phyloP scores from a whole-genome alignment of 495 filamentous ascomycete species.

The Massariosphaeria phaeospora region DNA sequence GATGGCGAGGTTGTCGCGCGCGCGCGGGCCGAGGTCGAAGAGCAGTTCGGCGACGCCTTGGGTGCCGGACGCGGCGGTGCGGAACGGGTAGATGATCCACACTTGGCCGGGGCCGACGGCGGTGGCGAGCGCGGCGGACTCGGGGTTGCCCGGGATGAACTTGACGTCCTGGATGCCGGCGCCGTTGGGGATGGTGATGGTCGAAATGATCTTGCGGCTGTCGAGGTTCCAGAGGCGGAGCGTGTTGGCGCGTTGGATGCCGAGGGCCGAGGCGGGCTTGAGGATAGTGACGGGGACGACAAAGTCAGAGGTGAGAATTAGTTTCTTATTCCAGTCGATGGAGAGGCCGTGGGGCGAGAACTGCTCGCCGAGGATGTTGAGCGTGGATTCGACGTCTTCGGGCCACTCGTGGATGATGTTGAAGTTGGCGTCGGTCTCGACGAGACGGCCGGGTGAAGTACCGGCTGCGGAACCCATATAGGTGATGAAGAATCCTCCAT shows the following conservation, averaged over 20 bases:
- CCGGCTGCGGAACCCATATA: constrained; percentile 52
- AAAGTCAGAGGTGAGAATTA: constrained; percentile 59
- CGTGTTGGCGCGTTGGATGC: constrained; percentile 51
- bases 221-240: constrained; percentile 56
- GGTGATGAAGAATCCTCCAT: constrained; percentile 60
- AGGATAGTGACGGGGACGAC: constrained; percentile 56
- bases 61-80: constrained; percentile 49
- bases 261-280: constrained; percentile 48
- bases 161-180: constrained; percentile 62
- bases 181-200: constrained; percentile 58
- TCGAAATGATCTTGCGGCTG: constrained; percentile 51
- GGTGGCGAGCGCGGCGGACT: constrained; percentile 56
- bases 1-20: constrained; percentile 54
- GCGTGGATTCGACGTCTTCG: constrained; percentile 46
- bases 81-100: constrained; percentile 62
- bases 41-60: constrained; percentile 55
- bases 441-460: constrained; percentile 54
- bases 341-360: constrained; percentile 58
- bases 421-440: constrained; percentile 56
- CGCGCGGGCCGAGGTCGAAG: constrained; percentile 54
- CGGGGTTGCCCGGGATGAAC: constrained; percentile 58
- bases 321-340: constrained; percentile 54
- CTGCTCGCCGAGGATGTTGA: constrained; percentile 55
- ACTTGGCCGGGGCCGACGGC: constrained; percentile 59
- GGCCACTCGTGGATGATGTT: constrained; percentile 60